Conservation (phyloP, 1,284 basidiomycete genomes). For the Caloboletus firmus region DNA sequence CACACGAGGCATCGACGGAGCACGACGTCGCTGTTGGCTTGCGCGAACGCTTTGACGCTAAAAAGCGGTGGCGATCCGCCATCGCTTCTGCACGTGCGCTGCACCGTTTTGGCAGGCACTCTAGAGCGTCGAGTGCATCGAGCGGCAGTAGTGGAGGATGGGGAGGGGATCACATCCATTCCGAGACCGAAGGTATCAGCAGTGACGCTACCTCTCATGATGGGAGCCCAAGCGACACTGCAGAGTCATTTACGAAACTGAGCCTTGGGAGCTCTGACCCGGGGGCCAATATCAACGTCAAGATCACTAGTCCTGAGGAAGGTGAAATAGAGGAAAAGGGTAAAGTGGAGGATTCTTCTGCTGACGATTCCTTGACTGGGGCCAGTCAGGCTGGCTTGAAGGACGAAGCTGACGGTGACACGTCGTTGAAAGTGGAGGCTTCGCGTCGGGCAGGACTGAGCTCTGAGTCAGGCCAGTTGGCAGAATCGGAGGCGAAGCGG, state of each 20-base stretch:
- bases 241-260: slow-evolving; percentile 28
- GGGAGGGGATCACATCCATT: slow-evolving; percentile 25
- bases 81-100: slow-evolving; percentile 63
- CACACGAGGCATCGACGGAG: slow-evolving; percentile 56
- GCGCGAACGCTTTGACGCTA: slow-evolving; percentile 76
- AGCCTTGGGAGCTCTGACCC: slow-evolving; percentile 30
- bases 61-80: slow-evolving; percentile 66
- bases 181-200: slow-evolving; percentile 14
- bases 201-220: slow-evolving; percentile 17
- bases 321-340: slow-evolving; percentile 21
- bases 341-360: slow-evolving; percentile 24
- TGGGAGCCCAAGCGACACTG: slow-evolving; percentile 22
- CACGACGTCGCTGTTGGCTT: slow-evolving; percentile 72
- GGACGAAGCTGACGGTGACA: neutral
- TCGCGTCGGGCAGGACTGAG: neutral
- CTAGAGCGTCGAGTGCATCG: slow-evolving; percentile 33
- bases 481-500: slow-evolving; percentile 1
- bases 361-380: slow-evolving; percentile 23
- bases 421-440: neutral
- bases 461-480: neutral
- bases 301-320: slow-evolving; percentile 37
- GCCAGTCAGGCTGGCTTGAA: slow-evolving; percentile 15
- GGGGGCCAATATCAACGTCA: slow-evolving; percentile 29
- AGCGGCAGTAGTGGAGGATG: slow-evolving; percentile 36
- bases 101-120: slow-evolving; percentile 49